These are phyloP conservation scores for Candida incommunis DNA, from an alignment of 805 yeast genomes.

Conservation along the genomic window DNA sequence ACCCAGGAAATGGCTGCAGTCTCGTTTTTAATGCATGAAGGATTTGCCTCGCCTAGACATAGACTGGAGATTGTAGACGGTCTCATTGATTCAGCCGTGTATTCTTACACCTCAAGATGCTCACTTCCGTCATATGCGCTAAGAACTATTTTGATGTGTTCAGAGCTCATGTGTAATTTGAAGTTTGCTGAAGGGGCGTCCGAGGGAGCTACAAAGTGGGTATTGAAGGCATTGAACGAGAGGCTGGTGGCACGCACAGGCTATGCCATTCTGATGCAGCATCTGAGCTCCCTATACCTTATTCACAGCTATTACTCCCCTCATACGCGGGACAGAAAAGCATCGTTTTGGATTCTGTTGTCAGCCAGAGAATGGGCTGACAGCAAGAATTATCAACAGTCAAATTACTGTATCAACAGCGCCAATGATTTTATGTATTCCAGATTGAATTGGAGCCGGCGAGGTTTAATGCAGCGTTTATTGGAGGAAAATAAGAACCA, in stretches of 20 bases:
- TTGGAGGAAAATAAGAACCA: not conserved
- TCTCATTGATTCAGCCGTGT: constrained; percentile 54
- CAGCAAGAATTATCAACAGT: constrained; percentile 16
- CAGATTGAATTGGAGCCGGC: not conserved
- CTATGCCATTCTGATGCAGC: constrained; percentile 36
- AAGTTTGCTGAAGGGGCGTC: constrained; percentile 28
- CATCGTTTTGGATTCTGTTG: constrained; percentile 61
- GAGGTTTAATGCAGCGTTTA: not conserved
- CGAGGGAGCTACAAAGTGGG: constrained; percentile 33
- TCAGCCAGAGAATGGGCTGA: constrained; percentile 61
- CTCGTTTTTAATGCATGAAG: constrained; percentile 38
- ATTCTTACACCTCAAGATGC: constrained; percentile 61
- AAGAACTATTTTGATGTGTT: constrained; percentile 48
- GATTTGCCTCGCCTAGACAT: constrained; percentile 26
- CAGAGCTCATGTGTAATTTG: constrained; percentile 47
- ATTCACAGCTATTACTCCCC: constrained; percentile 17
- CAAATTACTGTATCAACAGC: constrained; percentile 12
- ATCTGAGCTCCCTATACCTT: constrained; percentile 38
- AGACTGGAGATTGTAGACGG: constrained; percentile 44
- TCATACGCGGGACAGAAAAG: constrained; percentile 48
- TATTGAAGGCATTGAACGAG: constrained; percentile 30
- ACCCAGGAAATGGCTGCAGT: constrained; percentile 80
- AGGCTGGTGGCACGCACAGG: constrained; percentile 27
- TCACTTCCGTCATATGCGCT: constrained; percentile 56
- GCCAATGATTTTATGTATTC: not conserved